Evolutionary conservation across 2,329 filamentous ascomycete species (phyloP), one percentile per base, ranked within the genome.

Genomic region (Orbilia quercus): DNA sequence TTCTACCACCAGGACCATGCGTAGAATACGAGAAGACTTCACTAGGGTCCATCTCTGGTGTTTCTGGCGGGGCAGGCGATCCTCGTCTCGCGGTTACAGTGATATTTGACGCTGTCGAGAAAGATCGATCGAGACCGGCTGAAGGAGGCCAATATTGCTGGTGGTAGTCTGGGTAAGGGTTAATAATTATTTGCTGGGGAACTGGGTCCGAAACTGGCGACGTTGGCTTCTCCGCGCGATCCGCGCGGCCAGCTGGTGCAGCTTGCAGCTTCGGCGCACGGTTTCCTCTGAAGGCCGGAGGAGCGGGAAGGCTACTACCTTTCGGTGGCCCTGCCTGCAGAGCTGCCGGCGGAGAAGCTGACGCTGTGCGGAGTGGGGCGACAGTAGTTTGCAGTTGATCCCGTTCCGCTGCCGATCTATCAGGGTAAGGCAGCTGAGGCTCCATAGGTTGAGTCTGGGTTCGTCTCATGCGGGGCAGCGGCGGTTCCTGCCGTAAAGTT

Each of bases 11-110:
- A n/a, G n/a, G n/a, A 75, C 96, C 96, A 36, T 93, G 93, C 77
- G 97, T 96, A 64, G 91, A 91, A 42, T 90, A 91, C 60, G 88
- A 88, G 1, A 89, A 87, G n/a, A 88, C 84, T 59, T 84, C 84
- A 16, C 87, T 88, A 0, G 90, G 91, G 42, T 90, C 90, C 28
- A 90, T 73, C 86, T 74, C 94, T 85, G 31, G 95, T 92, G 95
- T 98, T 80, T 98, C 94, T 7, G 95, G 95, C 0, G 95, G 95
- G 2, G 95, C 94, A 3, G 95, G 95, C 25, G 94, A 98, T 45
- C 95, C 95, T 77, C 95, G 87, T 79, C 91, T 93, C 18, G 95
- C 95, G 76, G 91, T 88, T 1, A 94, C 97, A 0, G 95, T 99
- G 1, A 93, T 96, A 11, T 89, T 96, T 0, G 95, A 98, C 12